Conservation (phyloP, 768 basidiomycete species). For the Sarcomyxa edulis region DNA sequence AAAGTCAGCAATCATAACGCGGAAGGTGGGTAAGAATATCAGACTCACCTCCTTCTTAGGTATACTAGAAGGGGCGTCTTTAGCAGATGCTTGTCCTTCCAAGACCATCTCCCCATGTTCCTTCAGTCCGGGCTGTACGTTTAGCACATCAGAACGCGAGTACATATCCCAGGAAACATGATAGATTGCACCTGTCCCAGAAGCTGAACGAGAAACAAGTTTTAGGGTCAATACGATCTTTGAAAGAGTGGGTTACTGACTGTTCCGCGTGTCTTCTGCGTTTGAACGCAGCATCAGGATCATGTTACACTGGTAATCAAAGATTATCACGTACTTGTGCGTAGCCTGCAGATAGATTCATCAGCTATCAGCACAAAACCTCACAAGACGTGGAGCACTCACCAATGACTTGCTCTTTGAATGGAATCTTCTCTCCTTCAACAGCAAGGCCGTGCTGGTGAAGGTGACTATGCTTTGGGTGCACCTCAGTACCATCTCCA, state of each 20-base stretch:
- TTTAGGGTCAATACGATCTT: too few relatives aligned
- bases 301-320: background rate
- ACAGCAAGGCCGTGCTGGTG: conserved; percentile 12
- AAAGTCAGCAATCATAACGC: too few relatives aligned
- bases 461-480: conserved; percentile 6
- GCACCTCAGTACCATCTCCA: conserved; percentile 28
- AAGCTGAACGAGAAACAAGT: conserved; percentile 18
- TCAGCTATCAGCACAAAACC: conserved; percentile 2
- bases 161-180: background rate
- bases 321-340: conserved; percentile 23
- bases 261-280: conserved; percentile 39
- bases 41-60: too few relatives aligned
- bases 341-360: conserved; percentile 17
- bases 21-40: too few relatives aligned
- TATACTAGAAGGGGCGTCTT: conserved; percentile 15
- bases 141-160: background rate
- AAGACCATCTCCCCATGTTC: conserved; percentile 51
- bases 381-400: conserved; percentile 5
- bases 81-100: conserved; percentile 38
- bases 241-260: conserved; percentile 20
- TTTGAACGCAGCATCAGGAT: background rate
- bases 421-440: conserved; percentile 32
- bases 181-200: conserved; percentile 21
- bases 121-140: conserved; percentile 33
- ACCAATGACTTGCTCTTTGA: conserved; percentile 60